Percentiles rank a stretch among this genome's conserved stretches.
These are phyloP conservation scores for Ogataea polymorpha DNA, from an alignment of 805 yeast genomes.

Conservation along the genomic window DNA sequence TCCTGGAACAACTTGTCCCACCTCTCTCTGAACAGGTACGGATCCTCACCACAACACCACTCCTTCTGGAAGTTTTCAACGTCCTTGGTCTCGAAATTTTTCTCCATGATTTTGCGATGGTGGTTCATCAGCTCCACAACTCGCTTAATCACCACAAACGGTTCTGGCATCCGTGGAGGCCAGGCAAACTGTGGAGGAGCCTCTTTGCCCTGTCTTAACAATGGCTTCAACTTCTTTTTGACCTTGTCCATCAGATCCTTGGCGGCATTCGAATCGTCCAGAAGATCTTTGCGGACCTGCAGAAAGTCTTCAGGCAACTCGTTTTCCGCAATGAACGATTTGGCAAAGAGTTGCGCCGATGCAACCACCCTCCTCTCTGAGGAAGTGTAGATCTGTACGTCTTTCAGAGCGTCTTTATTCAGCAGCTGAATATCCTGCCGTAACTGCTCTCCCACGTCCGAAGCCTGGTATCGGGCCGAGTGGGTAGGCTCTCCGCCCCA, in stretches of 20 bases:
- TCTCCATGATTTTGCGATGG: conserved; percentile 78
- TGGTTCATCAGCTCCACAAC: conserved; percentile 95
- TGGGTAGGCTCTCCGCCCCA: conserved; percentile 99
- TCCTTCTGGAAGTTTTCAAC: conserved; percentile 64
- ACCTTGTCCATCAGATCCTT: conserved; percentile 97
- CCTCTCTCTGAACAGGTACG: conserved; percentile 83
- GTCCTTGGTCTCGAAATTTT: conserved; percentile 67
- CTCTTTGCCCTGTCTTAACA: conserved; percentile 90
- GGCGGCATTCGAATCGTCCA: conserved; percentile 98
- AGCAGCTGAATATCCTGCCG: conserved; percentile 87
- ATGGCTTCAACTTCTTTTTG: conserved; percentile 91
- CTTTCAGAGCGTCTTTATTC: conserved; percentile 79
- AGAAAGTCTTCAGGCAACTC: conserved; percentile 75
- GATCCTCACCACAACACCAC: conserved; percentile 98
- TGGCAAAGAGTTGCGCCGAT: conserved; percentile 82
- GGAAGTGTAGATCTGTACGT: conserved; percentile 83
- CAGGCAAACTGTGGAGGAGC: conserved; percentile 98
- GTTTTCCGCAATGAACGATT: conserved; percentile 67
- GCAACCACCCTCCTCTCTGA: conserved; percentile 94
- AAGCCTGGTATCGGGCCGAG: conserved; percentile 91
- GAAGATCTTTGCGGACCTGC: conserved; percentile 79
- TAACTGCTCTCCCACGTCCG: conserved; percentile 92
- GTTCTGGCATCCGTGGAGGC: conserved; percentile 99
- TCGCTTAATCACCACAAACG: conserved; percentile 86
- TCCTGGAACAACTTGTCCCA: conserved; percentile 97